These are phyloP conservation scores for Neopestalotiopsis rosae DNA, from an alignment of 2,329 filamentous ascomycete genomes.

Conservation along the genomic window DNA sequence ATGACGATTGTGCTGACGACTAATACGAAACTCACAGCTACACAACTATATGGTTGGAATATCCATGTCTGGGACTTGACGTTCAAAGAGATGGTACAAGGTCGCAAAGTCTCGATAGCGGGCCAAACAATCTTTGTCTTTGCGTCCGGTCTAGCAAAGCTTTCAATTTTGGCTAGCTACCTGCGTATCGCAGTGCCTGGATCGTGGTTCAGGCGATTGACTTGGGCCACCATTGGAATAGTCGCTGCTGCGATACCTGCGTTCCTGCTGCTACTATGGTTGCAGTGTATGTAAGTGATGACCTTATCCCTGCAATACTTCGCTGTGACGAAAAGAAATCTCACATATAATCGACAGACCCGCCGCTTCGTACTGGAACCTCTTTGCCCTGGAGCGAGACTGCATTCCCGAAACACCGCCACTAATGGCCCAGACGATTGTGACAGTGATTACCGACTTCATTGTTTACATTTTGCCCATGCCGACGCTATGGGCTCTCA, in stretches of 20 bases:
- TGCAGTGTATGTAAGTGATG: constrained; percentile 41
- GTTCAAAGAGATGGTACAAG: constrained; percentile 31
- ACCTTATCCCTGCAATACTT: not conserved
- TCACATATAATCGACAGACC: constrained; percentile 19
- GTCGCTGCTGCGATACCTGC: constrained; percentile 35
- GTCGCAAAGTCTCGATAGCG: constrained; percentile 44
- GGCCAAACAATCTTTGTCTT: constrained; percentile 46
- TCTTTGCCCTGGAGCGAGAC: constrained; percentile 22
- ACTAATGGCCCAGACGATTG: constrained; percentile 36
- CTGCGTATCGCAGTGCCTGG: constrained; percentile 42
- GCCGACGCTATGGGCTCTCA: constrained; percentile 38
- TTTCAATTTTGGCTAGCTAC: constrained; percentile 47
- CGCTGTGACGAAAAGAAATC: too few species aligned
- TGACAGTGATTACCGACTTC: constrained; percentile 40
- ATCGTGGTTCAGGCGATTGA: constrained; percentile 40
- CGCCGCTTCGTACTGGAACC: constrained; percentile 35
- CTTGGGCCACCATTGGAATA: constrained; percentile 31
- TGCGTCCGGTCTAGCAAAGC: constrained; percentile 43
- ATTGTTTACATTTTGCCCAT: constrained; percentile 44
- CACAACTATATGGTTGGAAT: constrained; percentile 42
- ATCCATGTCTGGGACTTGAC: constrained; percentile 44
- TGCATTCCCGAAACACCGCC: constrained; percentile 37
- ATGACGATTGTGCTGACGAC: not conserved
- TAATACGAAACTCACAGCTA: constrained; percentile 25
- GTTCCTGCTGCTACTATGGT: constrained; percentile 42